Evolutionary conservation across 2,329 filamentous ascomycete species (phyloP).

Genomic region (Alternaria burnsii): DNA sequence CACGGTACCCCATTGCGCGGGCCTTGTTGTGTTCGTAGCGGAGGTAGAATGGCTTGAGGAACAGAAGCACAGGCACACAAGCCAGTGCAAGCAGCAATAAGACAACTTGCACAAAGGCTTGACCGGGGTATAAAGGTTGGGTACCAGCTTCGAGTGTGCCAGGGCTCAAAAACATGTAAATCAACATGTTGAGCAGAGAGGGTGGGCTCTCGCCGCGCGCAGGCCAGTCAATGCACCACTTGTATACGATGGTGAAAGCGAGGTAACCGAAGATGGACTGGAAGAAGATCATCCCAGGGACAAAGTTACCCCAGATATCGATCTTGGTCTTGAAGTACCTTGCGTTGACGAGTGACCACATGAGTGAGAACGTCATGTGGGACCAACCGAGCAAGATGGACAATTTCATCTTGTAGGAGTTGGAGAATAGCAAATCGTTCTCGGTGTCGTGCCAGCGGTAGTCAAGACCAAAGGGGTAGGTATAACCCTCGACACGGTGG

Average conservation of each 20-base stretch:
- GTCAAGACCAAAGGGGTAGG: slow-evolving; percentile 95
- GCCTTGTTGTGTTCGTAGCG: slow-evolving; percentile 92
- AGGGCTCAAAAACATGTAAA: slow-evolving; percentile 98
- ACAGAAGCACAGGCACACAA: slow-evolving; percentile 89
- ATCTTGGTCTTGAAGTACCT: slow-evolving; percentile 93
- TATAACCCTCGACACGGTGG: slow-evolving; percentile 72
- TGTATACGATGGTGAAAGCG: slow-evolving; percentile 92
- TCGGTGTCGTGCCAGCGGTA: slow-evolving; percentile 97
- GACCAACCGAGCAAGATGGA: slow-evolving; percentile 97
- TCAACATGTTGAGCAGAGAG: slow-evolving; percentile 96
- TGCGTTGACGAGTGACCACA: slow-evolving; percentile 91
- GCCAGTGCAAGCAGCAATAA: slow-evolving; percentile 82
- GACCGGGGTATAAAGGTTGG: slow-evolving; percentile 75
- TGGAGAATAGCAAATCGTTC: slow-evolving; percentile 93
- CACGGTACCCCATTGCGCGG: slow-evolving; percentile 87
- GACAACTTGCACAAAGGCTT: slow-evolving; percentile 76
- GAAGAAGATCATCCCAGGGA: slow-evolving; percentile 99
- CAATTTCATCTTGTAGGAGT: slow-evolving; percentile 99
- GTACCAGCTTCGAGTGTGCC: slow-evolving; percentile 72
- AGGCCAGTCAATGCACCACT: slow-evolving; percentile 92
- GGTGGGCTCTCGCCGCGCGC: slow-evolving; percentile 74
- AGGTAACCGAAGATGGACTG: slow-evolving; percentile 98
- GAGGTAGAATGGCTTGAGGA: slow-evolving; percentile 95
- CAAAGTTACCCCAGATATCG: slow-evolving; percentile 96
- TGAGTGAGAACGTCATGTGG: slow-evolving; percentile 98